phyloP scores from a whole-genome alignment of 306 rosid species.

The Styphnolobium japonicum region DNA sequence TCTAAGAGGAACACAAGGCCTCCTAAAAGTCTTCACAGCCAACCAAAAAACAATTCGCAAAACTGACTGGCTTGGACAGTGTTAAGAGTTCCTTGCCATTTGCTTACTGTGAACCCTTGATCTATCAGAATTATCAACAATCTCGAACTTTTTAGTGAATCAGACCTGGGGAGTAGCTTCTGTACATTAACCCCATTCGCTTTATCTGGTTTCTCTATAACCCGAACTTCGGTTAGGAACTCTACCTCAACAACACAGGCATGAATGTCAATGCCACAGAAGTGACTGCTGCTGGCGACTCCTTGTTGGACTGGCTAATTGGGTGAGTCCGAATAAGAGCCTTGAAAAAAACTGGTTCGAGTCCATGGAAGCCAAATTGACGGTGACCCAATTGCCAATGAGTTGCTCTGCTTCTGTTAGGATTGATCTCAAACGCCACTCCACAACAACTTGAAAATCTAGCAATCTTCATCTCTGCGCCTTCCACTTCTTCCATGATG shows the following conservation, averaged over 20 bases:
- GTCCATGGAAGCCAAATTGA: slow-evolving; percentile 49
- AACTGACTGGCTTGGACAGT: slow-evolving; percentile 56
- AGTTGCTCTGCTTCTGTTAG: slow-evolving; percentile 34
- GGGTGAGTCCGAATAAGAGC: slow-evolving; percentile 7
- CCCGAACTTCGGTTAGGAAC: slow-evolving; percentile 19
- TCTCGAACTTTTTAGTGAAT: slow-evolving; percentile 25
- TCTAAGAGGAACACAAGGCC: slow-evolving; percentile 45
- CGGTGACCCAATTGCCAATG: slow-evolving; percentile 37
- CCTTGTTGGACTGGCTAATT: slow-evolving; percentile 28
- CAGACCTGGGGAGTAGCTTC: slow-evolving; percentile 14
- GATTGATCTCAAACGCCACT: slow-evolving; percentile 48
- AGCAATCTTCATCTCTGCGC: slow-evolving; percentile 30
- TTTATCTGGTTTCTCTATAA: slow-evolving; percentile 17
- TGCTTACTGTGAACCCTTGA: slow-evolving; percentile 69
- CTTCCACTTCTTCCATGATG: slow-evolving; percentile 30
- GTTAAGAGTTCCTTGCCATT: slow-evolving; percentile 54
- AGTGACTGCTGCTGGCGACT: slow-evolving; percentile 48
- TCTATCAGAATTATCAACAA: slow-evolving; percentile 53
- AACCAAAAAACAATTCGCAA: slow-evolving; percentile 51
- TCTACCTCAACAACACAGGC: slow-evolving; percentile 14
- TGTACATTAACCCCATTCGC: slow-evolving; percentile 3
- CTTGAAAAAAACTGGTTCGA: slow-evolving; percentile 30
- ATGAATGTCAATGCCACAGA: slow-evolving; percentile 43
- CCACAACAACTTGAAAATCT: slow-evolving; percentile 55
- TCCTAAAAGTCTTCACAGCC: slow-evolving; percentile 46